Evolutionary conservation across 306 rosid genomes (phyloP).

Genomic region (Vigna trinervia): DNA sequence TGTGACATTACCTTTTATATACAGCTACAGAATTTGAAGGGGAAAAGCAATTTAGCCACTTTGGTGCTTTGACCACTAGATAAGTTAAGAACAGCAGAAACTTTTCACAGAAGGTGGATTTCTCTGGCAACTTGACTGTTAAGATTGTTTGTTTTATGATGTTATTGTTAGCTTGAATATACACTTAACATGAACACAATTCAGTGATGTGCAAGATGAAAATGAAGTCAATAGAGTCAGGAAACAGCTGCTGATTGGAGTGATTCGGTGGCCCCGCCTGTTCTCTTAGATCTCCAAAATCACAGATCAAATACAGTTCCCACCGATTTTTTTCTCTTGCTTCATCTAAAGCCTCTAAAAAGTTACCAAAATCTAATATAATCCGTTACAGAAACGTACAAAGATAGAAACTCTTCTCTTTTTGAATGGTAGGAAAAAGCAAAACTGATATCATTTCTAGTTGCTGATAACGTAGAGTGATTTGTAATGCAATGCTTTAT

Average conservation of each 20-base stretch:
- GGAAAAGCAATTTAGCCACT: slow-evolving; percentile 7
- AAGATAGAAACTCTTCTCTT: too few species aligned
- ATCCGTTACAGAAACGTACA: background rate
- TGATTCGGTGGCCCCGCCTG: slow-evolving; percentile 29
- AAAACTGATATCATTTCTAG: too few species aligned
- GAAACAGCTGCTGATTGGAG: background rate
- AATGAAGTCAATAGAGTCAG: background rate
- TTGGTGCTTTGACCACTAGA: background rate
- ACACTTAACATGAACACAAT: background rate
- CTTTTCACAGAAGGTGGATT: background rate
- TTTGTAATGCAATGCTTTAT: too few species aligned
- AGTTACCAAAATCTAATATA: background rate
- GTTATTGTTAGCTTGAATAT: background rate
- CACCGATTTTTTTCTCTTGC: background rate
- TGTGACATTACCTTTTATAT: background rate
- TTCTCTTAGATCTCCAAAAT: background rate
- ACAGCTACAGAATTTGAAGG: background rate
- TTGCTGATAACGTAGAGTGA: too few species aligned
- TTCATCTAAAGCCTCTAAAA: background rate
- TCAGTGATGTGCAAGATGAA: slow-evolving; percentile 8
- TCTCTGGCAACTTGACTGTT: slow-evolving; percentile 10
- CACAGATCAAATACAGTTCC: background rate
- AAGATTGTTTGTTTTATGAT: slow-evolving; percentile 15
- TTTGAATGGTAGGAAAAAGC: too few species aligned
- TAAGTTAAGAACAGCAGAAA: background rate